Percentiles rank a stretch among this genome's conserved stretches.
Evolutionary conservation across 441 rosid species (phyloP).

Genomic region (Corymbia citriodora): DNA sequence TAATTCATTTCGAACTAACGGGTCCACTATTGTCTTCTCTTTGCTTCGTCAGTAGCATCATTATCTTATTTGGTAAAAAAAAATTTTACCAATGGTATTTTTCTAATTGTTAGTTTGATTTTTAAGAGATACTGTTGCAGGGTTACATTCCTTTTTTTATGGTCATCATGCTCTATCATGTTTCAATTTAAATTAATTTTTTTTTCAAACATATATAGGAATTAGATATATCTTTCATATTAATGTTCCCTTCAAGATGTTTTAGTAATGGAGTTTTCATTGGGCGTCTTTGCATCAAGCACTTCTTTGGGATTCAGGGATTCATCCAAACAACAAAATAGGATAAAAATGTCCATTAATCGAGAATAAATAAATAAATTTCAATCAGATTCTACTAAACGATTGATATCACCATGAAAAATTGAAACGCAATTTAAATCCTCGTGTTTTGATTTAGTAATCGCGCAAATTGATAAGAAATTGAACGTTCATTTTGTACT

Average conservation of each 20-base stretch:
- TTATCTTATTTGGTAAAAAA: no score
- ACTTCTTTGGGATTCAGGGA: not conserved
- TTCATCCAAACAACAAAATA: not conserved
- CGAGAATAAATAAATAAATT: not conserved
- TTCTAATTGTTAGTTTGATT: no score
- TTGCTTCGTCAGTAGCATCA: no score
- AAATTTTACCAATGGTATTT: no score
- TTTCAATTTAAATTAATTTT: not conserved
- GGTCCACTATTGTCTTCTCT: no score
- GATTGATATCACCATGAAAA: fast-evolving
- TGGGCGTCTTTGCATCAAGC: not conserved
- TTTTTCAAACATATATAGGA: not conserved
- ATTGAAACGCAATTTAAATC: not conserved
- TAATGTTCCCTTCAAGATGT: not conserved
- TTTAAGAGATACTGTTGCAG: no score
- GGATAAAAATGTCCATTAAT: not conserved
- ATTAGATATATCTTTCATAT: not conserved
- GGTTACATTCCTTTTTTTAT: no score
- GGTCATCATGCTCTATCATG: no score
- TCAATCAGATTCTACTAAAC: fast-evolving
- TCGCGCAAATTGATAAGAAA: not conserved
- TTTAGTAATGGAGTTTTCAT: not conserved
- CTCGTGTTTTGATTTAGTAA: not conserved
- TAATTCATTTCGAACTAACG: no score
- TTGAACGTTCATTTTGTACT: no score